Conservation (phyloP, 2,329 filamentous ascomycete genomes). For the Diaporthe vaccinii region DNA sequence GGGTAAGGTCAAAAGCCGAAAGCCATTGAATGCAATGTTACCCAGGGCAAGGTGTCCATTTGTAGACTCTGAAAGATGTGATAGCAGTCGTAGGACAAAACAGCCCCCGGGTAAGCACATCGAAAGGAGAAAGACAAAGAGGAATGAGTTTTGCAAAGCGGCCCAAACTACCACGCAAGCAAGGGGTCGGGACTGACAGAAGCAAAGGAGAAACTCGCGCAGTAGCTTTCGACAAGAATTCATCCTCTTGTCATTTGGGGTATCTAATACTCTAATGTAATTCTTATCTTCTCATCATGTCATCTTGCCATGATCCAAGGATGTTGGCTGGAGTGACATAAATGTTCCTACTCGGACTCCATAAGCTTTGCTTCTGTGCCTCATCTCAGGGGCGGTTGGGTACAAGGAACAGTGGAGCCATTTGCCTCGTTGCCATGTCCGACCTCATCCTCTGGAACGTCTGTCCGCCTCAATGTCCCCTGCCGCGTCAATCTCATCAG, state of each 20-base stretch:
- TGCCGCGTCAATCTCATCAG: background rate
- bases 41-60: background rate
- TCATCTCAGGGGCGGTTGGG: background rate
- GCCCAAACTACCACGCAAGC: background rate
- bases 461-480: background rate
- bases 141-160: background rate
- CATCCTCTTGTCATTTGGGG: constrained; percentile 30
- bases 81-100: background rate
- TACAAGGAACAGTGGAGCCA: background rate
- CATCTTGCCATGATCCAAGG: background rate
- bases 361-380: background rate
- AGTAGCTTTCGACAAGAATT: background rate
- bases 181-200: background rate
- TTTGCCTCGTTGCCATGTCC: background rate
- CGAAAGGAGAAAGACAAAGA: background rate
- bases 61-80: background rate
- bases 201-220: background rate
- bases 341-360: background rate
- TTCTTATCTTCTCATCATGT: constrained; percentile 7
- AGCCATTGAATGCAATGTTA: too few relatives aligned
- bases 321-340: background rate
- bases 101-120: background rate
- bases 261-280: constrained; percentile 33
- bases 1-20: background rate
- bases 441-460: background rate